Percentiles rank a stretch among this genome's conserved stretches.
Conservation (phyloP, 352 stramenopile genomes). For the Phytophthora rubi region DNA sequence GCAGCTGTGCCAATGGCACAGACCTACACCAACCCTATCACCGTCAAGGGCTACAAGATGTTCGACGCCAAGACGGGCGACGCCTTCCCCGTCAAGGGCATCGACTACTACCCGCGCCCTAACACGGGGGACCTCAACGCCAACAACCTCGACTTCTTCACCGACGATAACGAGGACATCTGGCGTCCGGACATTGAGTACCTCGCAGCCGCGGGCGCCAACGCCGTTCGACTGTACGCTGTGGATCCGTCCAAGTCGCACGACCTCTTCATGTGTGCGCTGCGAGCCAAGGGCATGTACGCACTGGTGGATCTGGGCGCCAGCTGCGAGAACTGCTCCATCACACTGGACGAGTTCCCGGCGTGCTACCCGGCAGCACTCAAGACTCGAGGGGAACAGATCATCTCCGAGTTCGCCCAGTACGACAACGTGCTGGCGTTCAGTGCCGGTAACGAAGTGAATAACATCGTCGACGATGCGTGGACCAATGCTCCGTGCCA, state of each 20-base stretch:
- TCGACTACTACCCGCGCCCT: constrained; percentile 89
- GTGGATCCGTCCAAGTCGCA: constrained; percentile 88
- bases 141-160: constrained; percentile 89
- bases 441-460: constrained; percentile 87
- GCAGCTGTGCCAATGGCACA: neutral
- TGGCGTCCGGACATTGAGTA: constrained; percentile 76
- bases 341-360: constrained; percentile 57
- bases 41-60: constrained; percentile 72
- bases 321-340: constrained; percentile 66
- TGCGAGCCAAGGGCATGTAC: constrained; percentile 80
- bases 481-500: constrained; percentile 80
- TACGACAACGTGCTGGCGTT: constrained; percentile 89
- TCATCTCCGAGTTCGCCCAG: constrained; percentile 83
- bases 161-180: constrained; percentile 69
- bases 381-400: constrained; percentile 73
- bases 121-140: constrained; percentile 71
- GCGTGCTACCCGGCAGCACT: constrained; percentile 63
- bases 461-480: constrained; percentile 54
- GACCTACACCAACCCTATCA: constrained; percentile 63
- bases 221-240: constrained; percentile 83
- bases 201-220: constrained; percentile 67
- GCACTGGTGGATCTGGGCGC: constrained; percentile 67
- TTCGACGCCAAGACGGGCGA: constrained; percentile 80
- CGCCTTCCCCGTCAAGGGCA: constrained; percentile 76
- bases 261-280: constrained; percentile 88